Conservation (phyloP, 306 rosid species). For the Gillenia trifoliata region DNA sequence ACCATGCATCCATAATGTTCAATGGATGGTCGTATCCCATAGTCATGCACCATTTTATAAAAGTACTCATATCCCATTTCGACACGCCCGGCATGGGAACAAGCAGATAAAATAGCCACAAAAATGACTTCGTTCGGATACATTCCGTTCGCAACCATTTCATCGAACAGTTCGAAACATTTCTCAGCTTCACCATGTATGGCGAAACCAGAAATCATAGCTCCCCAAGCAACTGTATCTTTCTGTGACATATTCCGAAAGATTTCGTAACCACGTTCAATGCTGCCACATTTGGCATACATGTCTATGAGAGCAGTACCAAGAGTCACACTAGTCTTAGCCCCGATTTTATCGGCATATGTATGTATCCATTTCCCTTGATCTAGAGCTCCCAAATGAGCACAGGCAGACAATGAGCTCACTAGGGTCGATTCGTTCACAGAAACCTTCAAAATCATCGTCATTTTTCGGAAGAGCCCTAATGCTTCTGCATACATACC, state of each 20-base stretch:
- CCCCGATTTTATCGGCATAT: conserved; percentile 16
- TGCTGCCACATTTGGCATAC: conserved; percentile 54
- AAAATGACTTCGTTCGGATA: conserved; percentile 36
- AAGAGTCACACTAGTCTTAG: conserved; percentile 12
- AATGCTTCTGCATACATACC: conserved; percentile 33
- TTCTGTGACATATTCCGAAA: conserved; percentile 28
- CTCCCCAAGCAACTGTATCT: conserved; percentile 48
- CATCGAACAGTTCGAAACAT: conserved; percentile 34
- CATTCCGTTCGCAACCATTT: conserved; percentile 37
- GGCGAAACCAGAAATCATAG: conserved; percentile 43
- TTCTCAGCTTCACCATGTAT: conserved; percentile 24
- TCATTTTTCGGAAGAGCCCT: conserved; percentile 28
- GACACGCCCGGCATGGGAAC: conserved; percentile 38
- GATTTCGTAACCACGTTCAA: conserved; percentile 24
- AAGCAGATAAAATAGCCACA: conserved; percentile 40
- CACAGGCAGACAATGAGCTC: conserved; percentile 45
- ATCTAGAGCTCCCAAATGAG: conserved; percentile 40
- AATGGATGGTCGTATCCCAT: conserved; percentile 32
- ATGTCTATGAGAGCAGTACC: conserved; percentile 47
- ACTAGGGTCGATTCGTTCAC: conserved; percentile 43
- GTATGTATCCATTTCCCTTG: conserved; percentile 40
- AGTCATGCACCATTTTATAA: conserved; percentile 29
- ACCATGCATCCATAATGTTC: conserved; percentile 60
- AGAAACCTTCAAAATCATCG: conserved; percentile 17
- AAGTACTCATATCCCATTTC: conserved; percentile 38